Percentiles rank a stretch among this genome's conserved stretches.
Evolutionary conservation across 139 green algal genomes (phyloP).

Genomic region (Auxenochlorella protothecoides): DNA sequence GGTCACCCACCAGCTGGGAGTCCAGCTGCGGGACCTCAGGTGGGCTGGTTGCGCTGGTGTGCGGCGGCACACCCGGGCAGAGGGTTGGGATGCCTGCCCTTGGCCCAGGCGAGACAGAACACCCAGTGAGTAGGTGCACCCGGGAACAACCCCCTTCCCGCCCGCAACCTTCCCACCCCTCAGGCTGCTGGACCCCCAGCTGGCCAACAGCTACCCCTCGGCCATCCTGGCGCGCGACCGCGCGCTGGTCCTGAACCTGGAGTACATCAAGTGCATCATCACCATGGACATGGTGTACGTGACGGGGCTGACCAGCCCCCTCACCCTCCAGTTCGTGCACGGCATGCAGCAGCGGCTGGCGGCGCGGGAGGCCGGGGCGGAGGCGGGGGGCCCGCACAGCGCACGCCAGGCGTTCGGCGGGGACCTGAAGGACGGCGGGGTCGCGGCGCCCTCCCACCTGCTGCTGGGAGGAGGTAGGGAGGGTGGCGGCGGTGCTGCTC

Average conservation of each 20-base stretch:
- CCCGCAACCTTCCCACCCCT: background rate
- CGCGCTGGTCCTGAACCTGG: constrained; percentile 32
- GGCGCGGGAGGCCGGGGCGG: too few species aligned
- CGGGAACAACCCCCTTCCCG: too few species aligned
- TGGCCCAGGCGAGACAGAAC: too few species aligned
- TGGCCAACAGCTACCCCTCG: constrained; percentile 33
- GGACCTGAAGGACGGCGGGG: too few species aligned
- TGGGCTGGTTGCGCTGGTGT: background rate
- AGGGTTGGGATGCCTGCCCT: background rate
- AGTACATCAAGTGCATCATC: constrained; percentile 35
- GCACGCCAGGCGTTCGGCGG: too few species aligned
- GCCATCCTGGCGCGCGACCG: constrained; percentile 33
- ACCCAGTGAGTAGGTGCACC: too few species aligned
- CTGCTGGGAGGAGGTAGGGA: background rate
- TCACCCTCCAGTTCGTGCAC: constrained; percentile 15
- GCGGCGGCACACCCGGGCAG: too few species aligned
- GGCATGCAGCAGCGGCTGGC: constrained; percentile 22
- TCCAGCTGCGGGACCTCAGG: constrained; percentile 27
- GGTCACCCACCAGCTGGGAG: constrained; percentile 12
- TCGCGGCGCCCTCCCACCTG: too few species aligned
- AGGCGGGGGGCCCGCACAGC: too few species aligned
- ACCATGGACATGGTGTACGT: constrained; percentile 22
- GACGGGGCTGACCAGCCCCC: constrained; percentile 26
- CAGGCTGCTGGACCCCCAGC: constrained; percentile 28
- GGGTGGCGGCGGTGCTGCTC: too few species aligned